Evolutionary conservation across 805 yeast genomes (phyloP).

Genomic region (Lipomyces orientalis): DNA sequence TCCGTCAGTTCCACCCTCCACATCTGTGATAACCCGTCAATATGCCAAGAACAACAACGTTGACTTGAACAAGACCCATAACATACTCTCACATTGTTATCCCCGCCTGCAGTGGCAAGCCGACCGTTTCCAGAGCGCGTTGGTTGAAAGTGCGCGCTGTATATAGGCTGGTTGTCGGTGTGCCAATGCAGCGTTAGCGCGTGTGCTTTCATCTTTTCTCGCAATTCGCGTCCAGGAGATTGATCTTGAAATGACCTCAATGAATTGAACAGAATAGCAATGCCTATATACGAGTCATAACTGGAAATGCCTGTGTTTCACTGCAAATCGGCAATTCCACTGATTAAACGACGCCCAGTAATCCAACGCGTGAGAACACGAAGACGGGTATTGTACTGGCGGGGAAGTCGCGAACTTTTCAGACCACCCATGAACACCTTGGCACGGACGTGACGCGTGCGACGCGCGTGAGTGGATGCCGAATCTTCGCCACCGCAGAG

Average conservation of each 20-base stretch:
- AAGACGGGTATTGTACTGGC: background rate
- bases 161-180: constrained; percentile 50
- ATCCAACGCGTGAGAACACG: background rate
- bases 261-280: background rate
- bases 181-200: constrained; percentile 52
- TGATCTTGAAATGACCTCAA: background rate
- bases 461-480: background rate
- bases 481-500: background rate
- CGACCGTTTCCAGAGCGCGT: constrained; percentile 46
- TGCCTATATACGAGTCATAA: background rate
- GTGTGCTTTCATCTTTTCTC: constrained; percentile 45
- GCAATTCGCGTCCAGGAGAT: background rate
- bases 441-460: background rate
- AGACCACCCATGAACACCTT: background rate
- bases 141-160: constrained; percentile 49
- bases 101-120: constrained; percentile 93
- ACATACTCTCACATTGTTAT: constrained; percentile 78
- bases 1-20: constrained; percentile 44
- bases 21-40: constrained; percentile 31
- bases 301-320: background rate
- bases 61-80: background rate
- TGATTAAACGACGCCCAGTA: too few species aligned
- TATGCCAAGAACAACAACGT: background rate
- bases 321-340: too few species aligned
- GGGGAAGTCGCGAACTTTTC: background rate